These are phyloP conservation scores for Pseudogymnoascus sp. DNA, from an alignment of 2,329 filamentous ascomycete genomes.

Conservation along the genomic window DNA sequence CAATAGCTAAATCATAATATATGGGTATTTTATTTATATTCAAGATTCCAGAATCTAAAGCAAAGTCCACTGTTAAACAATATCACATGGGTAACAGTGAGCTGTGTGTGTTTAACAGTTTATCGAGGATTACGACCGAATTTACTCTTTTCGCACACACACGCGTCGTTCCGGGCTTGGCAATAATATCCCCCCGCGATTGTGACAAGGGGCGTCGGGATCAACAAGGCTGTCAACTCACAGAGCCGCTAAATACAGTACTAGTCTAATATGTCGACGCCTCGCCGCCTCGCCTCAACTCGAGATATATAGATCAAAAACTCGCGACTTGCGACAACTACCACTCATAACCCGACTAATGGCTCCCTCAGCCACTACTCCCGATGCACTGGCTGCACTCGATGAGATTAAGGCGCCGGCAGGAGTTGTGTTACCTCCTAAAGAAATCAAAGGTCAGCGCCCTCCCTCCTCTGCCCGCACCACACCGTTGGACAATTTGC, in stretches of 20 bases:
- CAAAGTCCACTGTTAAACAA: neutral
- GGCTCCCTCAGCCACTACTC: constrained; percentile 34
- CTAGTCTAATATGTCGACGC: constrained; percentile 3
- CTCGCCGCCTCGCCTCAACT: constrained; percentile 5
- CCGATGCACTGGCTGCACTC: constrained; percentile 43
- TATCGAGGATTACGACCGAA: neutral
- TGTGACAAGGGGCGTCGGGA: neutral
- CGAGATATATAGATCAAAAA: neutral
- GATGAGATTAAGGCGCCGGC: constrained; percentile 70
- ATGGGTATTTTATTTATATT: neutral
- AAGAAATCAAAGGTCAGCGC: constrained; percentile 61
- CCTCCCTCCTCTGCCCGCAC: constrained; percentile 25
- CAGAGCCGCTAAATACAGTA: constrained; percentile 3
- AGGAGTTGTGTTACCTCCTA: constrained; percentile 75
- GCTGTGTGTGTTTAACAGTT: neutral
- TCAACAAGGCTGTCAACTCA: constrained; percentile 4
- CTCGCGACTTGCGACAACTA: constrained; percentile 6
- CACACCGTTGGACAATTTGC: constrained; percentile 12
- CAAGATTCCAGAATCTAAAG: neutral
- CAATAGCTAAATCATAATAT: neutral
- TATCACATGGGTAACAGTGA: neutral
- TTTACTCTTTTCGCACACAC: neutral
- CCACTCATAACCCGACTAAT: constrained; percentile 15
- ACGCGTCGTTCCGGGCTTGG: neutral
- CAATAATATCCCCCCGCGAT: neutral